These are phyloP conservation scores for Apiotrichum montevideense DNA, from an alignment of 1,284 basidiomycete species.

Conservation along the genomic window DNA sequence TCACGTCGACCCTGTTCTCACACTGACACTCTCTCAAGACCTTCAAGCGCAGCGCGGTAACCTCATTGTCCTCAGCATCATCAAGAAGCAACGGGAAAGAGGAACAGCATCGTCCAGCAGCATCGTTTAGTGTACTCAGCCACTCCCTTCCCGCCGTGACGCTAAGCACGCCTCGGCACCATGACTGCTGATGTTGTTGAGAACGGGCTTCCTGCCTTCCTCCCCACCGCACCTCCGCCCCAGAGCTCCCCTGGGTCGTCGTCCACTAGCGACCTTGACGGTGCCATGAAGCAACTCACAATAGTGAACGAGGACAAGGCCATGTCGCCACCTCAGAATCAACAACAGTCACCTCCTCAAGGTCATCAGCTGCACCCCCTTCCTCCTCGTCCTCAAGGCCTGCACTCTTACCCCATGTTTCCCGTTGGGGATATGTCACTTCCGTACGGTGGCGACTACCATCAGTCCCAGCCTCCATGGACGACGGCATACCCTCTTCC, in stretches of 20 bases:
- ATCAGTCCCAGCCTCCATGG: not conserved
- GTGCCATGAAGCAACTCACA: not conserved
- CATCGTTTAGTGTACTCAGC: too few species aligned
- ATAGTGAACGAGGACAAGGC: not conserved
- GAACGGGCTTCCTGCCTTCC: not conserved
- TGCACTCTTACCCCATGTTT: not conserved
- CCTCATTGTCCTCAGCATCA: too few species aligned
- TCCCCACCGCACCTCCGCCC: not conserved
- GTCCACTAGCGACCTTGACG: not conserved
- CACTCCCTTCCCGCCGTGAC: too few species aligned
- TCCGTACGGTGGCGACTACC: not conserved
- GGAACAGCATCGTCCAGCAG: too few species aligned
- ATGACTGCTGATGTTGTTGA: not conserved
- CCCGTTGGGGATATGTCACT: not conserved
- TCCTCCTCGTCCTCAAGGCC: not conserved
- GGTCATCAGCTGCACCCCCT: too few species aligned
- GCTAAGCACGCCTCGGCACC: not conserved
- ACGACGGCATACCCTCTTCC: slow-evolving; percentile 3
- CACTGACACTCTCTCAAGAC: too few species aligned
- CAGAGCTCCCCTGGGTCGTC: not conserved
- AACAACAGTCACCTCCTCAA: too few species aligned
- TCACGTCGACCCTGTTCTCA: too few species aligned
- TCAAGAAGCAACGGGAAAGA: too few species aligned
- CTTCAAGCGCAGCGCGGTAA: too few species aligned
- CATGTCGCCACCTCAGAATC: too few species aligned